These are phyloP conservation scores for Spencermartinsiella ligniputridi DNA, from an alignment of 1,139 yeast genomes.

Conservation along the genomic window DNA sequence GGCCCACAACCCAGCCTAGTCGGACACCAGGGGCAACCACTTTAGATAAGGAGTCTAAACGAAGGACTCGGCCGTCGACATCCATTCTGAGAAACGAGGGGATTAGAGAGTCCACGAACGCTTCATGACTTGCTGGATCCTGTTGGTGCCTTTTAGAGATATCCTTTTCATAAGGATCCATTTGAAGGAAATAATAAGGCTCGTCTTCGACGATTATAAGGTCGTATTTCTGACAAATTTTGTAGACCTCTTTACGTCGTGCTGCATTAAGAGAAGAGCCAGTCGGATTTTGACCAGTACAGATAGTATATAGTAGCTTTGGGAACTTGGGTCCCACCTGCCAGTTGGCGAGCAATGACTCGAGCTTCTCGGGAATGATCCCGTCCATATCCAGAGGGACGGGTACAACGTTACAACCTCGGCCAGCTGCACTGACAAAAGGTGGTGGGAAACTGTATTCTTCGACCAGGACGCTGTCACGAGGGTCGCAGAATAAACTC, in stretches of 20 bases:
- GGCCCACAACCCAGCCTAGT: conserved; percentile 88
- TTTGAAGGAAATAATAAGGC: conserved; percentile 90
- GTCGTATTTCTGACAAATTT: conserved; percentile 72
- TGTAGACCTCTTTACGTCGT: conserved; percentile 68
- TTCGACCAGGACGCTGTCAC: conserved; percentile 79
- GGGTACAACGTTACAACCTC: conserved; percentile 65
- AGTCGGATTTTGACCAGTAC: conserved; percentile 95
- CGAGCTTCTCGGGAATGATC: conserved; percentile 69
- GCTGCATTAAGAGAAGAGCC: conserved; percentile 72
- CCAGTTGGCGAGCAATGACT: conserved; percentile 64
- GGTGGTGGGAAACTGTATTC: conserved; percentile 82
- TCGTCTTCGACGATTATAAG: conserved; percentile 83
- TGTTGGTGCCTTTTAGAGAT: conserved; percentile 27
- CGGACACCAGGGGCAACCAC: conserved; percentile 91
- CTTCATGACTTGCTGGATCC: conserved; percentile 35
- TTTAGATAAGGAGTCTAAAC: conserved; percentile 89
- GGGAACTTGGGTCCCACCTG: conserved; percentile 55
- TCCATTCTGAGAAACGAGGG: conserved; percentile 77
- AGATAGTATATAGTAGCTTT: conserved; percentile 75
- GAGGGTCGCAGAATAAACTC: conserved; percentile 72
- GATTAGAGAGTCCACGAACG: conserved; percentile 63
- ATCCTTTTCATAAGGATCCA: conserved; percentile 54
- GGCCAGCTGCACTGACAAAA: conserved; percentile 73
- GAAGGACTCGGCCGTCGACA: conserved; percentile 82
- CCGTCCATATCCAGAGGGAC: conserved; percentile 78